These are phyloP conservation scores for Penicillium sp. DNA, from an alignment of 2,329 filamentous ascomycete species.

Conservation along the genomic window DNA sequence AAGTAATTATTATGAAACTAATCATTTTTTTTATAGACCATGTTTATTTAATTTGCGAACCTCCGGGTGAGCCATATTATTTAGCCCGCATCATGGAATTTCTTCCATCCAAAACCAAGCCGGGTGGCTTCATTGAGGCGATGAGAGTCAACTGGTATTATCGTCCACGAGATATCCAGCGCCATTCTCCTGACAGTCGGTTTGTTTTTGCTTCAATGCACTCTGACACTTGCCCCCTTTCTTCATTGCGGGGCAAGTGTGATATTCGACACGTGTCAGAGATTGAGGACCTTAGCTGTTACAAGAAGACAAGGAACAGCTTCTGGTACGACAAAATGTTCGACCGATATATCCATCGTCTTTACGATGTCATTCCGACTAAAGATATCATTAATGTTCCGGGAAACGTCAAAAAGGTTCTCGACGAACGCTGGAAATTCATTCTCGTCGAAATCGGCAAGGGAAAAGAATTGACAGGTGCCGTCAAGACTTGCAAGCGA, in stretches of 20 bases:
- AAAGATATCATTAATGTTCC: conserved; percentile 93
- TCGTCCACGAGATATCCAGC: conserved; percentile 90
- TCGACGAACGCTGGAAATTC: conserved; percentile 95
- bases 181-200: conserved; percentile 86
- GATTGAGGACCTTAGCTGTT: conserved; percentile 77
- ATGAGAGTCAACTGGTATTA: conserved; percentile 98
- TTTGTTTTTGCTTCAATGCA: conserved; percentile 97
- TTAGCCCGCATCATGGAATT: conserved; percentile 98
- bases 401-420: conserved; percentile 87
- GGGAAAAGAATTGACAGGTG: conserved; percentile 92
- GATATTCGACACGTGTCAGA: conserved; percentile 85
- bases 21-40: conserved; percentile 60
- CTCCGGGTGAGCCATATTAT: conserved; percentile 96
- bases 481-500: conserved; percentile 92
- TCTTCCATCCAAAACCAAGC: conserved; percentile 75
- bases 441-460: conserved; percentile 91
- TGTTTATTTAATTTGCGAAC: conserved; percentile 95
- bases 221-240: conserved; percentile 90
- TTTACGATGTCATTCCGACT: conserved; percentile 95
- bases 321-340: conserved; percentile 99
- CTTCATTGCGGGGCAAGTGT: conserved; percentile 90
- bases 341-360: conserved; percentile 96
- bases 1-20: conserved; percentile 8
- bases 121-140: conserved; percentile 72
- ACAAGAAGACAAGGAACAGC: conserved; percentile 77